Evolutionary conservation across 805 yeast genomes (phyloP).

Genomic region (Barnettozyma vustinii): DNA sequence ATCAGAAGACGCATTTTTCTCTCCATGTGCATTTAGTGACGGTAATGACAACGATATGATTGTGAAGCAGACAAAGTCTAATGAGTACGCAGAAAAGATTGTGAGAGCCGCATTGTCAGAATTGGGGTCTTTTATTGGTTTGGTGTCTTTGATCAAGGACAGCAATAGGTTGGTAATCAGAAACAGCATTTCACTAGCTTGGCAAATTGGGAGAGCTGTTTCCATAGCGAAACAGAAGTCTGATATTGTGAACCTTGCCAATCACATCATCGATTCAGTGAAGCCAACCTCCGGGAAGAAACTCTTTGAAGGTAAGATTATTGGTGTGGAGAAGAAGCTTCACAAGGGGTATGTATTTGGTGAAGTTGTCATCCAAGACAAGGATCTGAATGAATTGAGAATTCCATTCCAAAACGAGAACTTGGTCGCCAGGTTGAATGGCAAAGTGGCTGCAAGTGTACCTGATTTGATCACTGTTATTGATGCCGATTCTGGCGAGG

Average conservation of each 20-base stretch:
- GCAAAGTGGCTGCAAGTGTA: constrained; percentile 34
- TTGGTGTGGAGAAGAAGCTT: constrained; percentile 37
- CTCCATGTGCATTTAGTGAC: constrained; percentile 29
- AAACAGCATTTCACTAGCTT: constrained; percentile 36
- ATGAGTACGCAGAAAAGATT: constrained; percentile 29
- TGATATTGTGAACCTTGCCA: constrained; percentile 32
- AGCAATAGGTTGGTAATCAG: constrained; percentile 28
- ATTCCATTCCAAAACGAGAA: constrained; percentile 47
- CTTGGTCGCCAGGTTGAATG: constrained; percentile 29
- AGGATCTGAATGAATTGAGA: constrained; percentile 5
- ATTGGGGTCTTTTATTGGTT: constrained; percentile 36
- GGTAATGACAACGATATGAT: constrained; percentile 36
- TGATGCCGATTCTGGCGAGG: constrained; percentile 39
- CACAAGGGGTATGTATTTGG: constrained; percentile 42
- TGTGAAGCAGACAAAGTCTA: constrained; percentile 29
- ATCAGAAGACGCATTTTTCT: constrained; percentile 23
- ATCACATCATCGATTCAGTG: constrained; percentile 32
- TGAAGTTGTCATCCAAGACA: constrained; percentile 33
- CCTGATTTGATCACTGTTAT: constrained; percentile 42
- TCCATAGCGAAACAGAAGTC: constrained; percentile 31
- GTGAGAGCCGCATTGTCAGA: constrained; percentile 39
- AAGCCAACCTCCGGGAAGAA: constrained; percentile 27
- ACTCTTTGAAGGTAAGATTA: constrained; percentile 38
- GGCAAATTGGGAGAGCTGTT: constrained; percentile 45
- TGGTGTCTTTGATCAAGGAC: constrained; percentile 29